These are phyloP conservation scores for Vitis labrusca DNA, from an alignment of 164 flowering plant genomes.

Conservation along the genomic window DNA sequence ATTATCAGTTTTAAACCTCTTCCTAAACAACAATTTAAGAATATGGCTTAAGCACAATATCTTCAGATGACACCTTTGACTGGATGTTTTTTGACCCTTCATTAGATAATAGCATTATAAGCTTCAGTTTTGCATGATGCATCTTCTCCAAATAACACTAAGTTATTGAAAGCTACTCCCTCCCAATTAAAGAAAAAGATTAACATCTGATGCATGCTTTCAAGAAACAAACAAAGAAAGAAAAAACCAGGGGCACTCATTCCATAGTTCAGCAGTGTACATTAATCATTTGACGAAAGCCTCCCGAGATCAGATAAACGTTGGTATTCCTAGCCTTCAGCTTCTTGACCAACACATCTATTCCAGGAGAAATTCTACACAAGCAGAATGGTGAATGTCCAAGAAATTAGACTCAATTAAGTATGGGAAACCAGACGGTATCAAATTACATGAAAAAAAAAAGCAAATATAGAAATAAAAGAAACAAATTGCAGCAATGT, in stretches of 20 bases:
- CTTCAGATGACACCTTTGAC: neutral
- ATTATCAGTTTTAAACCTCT: neutral
- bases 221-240: neutral
- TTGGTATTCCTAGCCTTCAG: slow-evolving; percentile 55
- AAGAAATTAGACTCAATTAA: too few species aligned
- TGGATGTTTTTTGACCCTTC: too few species aligned
- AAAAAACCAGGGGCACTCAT: neutral
- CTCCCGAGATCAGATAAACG: slow-evolving; percentile 91
- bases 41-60: neutral
- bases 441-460: too few species aligned
- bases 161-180: neutral
- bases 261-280: slow-evolving; percentile 36
- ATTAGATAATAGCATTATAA: neutral
- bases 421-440: too few species aligned
- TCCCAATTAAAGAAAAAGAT: neutral
- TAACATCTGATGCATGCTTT: neutral
- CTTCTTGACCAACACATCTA: slow-evolving; percentile 71
- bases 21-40: neutral
- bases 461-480: too few species aligned
- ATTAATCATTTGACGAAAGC: slow-evolving; percentile 97
- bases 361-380: slow-evolving; percentile 87
- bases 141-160: neutral
- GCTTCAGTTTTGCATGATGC: neutral
- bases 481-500: too few species aligned
- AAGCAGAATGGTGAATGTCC: slow-evolving; percentile 6